phyloP scores from a whole-genome alignment of 805 yeast genomes.

The Wickerhamiella qilinensis region DNA sequence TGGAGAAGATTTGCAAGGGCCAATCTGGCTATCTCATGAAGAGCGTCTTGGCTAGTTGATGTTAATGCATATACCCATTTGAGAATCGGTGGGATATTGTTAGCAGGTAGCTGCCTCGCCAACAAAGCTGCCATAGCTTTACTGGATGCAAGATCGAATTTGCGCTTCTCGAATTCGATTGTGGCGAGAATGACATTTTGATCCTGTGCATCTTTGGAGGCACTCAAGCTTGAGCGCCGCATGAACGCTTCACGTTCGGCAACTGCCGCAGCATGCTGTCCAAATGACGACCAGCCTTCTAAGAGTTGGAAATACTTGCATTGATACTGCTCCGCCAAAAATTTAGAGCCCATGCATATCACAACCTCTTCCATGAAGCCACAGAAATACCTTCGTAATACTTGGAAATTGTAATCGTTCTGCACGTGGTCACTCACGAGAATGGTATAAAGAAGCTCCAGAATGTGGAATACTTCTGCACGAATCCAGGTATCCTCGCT shows the following conservation, averaged over 20 bases:
- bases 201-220: conserved; percentile 17
- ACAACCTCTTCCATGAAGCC: conserved; percentile 66
- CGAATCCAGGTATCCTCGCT: conserved; percentile 56
- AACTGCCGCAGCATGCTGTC: conserved; percentile 43
- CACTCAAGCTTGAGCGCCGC: conserved; percentile 22
- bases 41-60: conserved; percentile 35
- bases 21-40: conserved; percentile 45
- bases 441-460: conserved; percentile 11
- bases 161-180: conserved; percentile 60
- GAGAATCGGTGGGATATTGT: conserved; percentile 41
- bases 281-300: conserved; percentile 92
- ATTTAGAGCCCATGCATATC: conserved; percentile 17
- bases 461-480: conserved; percentile 33
- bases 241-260: conserved; percentile 56
- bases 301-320: conserved; percentile 60
- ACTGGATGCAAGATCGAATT: conserved; percentile 52
- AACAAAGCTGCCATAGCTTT: conserved; percentile 76
- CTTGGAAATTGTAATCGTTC: conserved; percentile 36
- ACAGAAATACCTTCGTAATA: conserved; percentile 67
- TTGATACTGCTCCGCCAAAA: conserved; percentile 13
- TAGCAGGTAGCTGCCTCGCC: conserved; percentile 20
- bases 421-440: conserved; percentile 33
- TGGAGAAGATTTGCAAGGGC: conserved; percentile 57
- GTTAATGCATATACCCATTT: conserved; percentile 72
- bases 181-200: conserved; percentile 13